Percentiles rank a stretch among this genome's conserved stretches.
Evolutionary conservation across 768 basidiomycete species (phyloP).

Genomic region (Podaxis sp.): DNA sequence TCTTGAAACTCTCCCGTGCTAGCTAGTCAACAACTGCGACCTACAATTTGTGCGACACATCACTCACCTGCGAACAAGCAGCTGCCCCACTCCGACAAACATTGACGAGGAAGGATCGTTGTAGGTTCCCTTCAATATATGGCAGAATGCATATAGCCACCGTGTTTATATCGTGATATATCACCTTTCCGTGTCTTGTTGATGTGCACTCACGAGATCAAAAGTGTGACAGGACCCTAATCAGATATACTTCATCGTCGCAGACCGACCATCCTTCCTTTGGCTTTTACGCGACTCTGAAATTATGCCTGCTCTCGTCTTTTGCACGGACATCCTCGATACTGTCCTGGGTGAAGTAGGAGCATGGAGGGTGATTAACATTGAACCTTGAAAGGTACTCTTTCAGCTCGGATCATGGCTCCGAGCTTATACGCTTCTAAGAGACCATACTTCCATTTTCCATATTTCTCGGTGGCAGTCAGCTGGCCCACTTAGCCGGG

Average conservation of each 20-base stretch:
- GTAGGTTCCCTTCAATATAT: background rate
- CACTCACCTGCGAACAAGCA: no score
- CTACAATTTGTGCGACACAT: no score
- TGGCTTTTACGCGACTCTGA: slow-evolving; percentile 1
- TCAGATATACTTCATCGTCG: slow-evolving; percentile 2
- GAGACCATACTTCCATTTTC: background rate
- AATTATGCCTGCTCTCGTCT: background rate
- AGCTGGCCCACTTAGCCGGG: background rate
- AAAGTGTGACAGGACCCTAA: background rate
- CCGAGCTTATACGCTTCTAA: background rate
- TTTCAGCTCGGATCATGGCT: background rate
- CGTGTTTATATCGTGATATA: background rate
- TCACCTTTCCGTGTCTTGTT: background rate
- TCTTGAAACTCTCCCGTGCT: background rate
- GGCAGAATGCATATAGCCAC: background rate
- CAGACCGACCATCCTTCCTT: background rate
- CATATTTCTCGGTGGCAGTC: background rate
- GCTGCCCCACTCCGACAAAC: background rate
- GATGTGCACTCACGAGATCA: background rate
- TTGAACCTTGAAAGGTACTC: background rate
- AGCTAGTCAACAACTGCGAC: background rate
- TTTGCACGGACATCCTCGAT: background rate
- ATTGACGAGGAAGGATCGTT: background rate
- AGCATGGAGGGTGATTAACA: background rate
- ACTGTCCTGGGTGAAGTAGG: background rate